Conservation (phyloP, 495 filamentous ascomycete species). For the Lichina pygmaea region DNA sequence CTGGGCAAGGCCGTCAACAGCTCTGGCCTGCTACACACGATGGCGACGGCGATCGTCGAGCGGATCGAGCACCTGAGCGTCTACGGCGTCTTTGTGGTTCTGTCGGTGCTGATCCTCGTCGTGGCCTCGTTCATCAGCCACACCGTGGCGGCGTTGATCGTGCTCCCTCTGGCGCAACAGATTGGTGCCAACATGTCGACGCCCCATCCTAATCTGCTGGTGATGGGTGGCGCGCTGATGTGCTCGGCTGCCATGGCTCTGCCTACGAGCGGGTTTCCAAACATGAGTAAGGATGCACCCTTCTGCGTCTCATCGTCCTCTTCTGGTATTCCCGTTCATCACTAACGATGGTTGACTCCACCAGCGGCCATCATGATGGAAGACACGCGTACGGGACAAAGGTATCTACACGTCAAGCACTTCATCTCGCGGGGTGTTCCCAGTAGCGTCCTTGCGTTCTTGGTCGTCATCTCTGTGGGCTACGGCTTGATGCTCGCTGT, state of each 20-base stretch:
- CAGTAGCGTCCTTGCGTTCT: conserved; percentile 50
- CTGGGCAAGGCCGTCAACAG: conserved; percentile 87
- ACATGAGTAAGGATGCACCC: conserved; percentile 63
- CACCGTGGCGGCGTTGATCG: conserved; percentile 86
- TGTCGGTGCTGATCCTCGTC: conserved; percentile 62
- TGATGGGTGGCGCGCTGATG: conserved; percentile 59
- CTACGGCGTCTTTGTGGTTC: conserved; percentile 71
- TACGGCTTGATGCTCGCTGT: conserved; percentile 67
- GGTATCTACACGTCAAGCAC: conserved; percentile 78
- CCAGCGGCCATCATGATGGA: conserved; percentile 98
- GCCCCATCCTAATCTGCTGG: conserved; percentile 79
- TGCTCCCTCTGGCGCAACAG: conserved; percentile 66
- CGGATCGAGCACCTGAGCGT: conserved; percentile 53
- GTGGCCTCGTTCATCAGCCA: conserved; percentile 97
- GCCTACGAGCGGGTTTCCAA: conserved; percentile 89
- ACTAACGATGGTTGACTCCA: not conserved
- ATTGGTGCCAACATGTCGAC: conserved; percentile 65
- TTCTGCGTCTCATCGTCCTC: not conserved
- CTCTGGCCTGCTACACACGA: conserved; percentile 75
- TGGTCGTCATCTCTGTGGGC: conserved; percentile 61
- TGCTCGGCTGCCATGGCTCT: conserved; percentile 59
- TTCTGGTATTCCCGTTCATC: not conserved
- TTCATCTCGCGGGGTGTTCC: conserved; percentile 83
- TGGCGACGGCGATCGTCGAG: conserved; percentile 46
- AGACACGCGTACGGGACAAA: conserved; percentile 64